phyloP scores from a whole-genome alignment of 805 yeast species.

The Nakazawaea ishiwadae region DNA sequence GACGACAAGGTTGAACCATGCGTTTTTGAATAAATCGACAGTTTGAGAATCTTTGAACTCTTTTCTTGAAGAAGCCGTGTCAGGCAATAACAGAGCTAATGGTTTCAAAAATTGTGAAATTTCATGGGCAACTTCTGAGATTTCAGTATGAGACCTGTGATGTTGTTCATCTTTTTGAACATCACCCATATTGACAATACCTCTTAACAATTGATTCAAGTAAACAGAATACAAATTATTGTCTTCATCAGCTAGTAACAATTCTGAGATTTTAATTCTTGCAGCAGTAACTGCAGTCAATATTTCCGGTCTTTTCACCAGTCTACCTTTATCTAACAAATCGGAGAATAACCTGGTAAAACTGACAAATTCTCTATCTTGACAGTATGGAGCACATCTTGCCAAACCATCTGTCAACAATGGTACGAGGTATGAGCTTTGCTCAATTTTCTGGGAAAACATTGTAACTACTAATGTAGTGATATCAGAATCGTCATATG shows the following conservation, averaged over 20 bases:
- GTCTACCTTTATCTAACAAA: slow-evolving; percentile 40
- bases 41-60: slow-evolving; percentile 44
- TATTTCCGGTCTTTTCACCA: slow-evolving; percentile 25
- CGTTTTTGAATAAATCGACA: slow-evolving; percentile 66
- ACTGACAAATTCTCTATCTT: slow-evolving; percentile 64
- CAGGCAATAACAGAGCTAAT: slow-evolving; percentile 70
- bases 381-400: slow-evolving; percentile 54
- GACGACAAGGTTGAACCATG: slow-evolving; percentile 91
- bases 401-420: slow-evolving; percentile 59
- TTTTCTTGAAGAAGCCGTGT: slow-evolving; percentile 24
- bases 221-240: slow-evolving; percentile 42
- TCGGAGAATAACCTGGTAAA: slow-evolving; percentile 54
- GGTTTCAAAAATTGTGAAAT: slow-evolving; percentile 65
- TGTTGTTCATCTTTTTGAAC: slow-evolving; percentile 62
- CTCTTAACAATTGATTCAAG: slow-evolving; percentile 59
- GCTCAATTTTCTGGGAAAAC: slow-evolving; percentile 66
- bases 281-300: slow-evolving; percentile 43
- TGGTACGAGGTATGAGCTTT: slow-evolving; percentile 48
- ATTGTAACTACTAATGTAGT: slow-evolving; percentile 76
- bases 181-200: slow-evolving; percentile 75
- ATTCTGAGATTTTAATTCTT: slow-evolving; percentile 38
- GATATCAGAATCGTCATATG: slow-evolving; percentile 66
- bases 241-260: slow-evolving; percentile 32
- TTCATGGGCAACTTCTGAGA: slow-evolving; percentile 64
- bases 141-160: slow-evolving; percentile 73